These are phyloP conservation scores for Myriosclerotinia duriaeana DNA, from an alignment of 2,329 filamentous ascomycete species.

Conservation along the genomic window DNA sequence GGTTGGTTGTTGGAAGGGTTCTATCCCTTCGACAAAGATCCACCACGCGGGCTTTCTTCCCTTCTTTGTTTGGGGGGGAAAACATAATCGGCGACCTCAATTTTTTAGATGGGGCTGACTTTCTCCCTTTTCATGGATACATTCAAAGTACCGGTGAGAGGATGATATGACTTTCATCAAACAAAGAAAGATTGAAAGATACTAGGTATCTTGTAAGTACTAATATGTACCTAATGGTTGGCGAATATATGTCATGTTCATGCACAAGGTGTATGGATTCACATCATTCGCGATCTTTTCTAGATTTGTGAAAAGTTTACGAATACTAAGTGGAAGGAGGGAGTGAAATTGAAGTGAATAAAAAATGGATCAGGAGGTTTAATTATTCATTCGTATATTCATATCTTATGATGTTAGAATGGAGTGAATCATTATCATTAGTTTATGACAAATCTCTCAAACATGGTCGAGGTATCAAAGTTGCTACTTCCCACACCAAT, in stretches of 20 bases:
- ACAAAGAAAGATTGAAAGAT: slow-evolving; percentile 8
- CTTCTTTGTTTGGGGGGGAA: slow-evolving; percentile 1
- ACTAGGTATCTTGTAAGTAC: slow-evolving; percentile 15
- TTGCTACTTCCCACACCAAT: slow-evolving; percentile 10
- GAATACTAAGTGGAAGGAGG: slow-evolving; percentile 4
- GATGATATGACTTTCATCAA: background rate
- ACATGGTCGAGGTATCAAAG: slow-evolving; percentile 17
- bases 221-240: background rate
- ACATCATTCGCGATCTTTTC: background rate
- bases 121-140: slow-evolving; percentile 7
- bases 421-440: background rate
- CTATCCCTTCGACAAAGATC: background rate
- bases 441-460: slow-evolving; percentile 12
- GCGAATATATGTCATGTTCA: slow-evolving; percentile 1
- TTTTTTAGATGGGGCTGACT: slow-evolving; percentile 14
- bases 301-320: slow-evolving; percentile 15
- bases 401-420: background rate
- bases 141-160: slow-evolving; percentile 7
- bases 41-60: slow-evolving; percentile 12
- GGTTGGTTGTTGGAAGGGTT: background rate
- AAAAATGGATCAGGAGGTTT: slow-evolving; percentile 2
- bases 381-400: background rate
- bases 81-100: slow-evolving; percentile 25
- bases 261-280: slow-evolving; percentile 16
- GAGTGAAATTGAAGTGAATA: background rate